These are phyloP conservation scores for Jackrogersella multiformis DNA, from an alignment of 495 filamentous ascomycete species.

Conservation along the genomic window DNA sequence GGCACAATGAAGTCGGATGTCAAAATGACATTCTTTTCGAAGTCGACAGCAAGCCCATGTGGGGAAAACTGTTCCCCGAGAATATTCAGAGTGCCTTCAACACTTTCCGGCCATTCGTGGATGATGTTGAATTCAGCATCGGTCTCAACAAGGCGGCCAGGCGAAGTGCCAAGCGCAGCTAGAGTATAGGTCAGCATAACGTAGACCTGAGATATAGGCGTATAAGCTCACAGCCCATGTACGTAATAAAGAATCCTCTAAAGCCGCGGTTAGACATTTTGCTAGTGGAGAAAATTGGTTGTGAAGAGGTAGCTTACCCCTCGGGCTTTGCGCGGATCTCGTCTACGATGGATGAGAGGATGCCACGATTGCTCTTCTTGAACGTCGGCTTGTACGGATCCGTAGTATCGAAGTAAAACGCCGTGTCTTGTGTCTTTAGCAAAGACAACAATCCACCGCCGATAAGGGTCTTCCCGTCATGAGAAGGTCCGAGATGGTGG, in stretches of 20 bases:
- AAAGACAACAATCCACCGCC: constrained; percentile 70
- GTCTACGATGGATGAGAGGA: constrained; percentile 67
- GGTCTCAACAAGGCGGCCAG: constrained; percentile 68
- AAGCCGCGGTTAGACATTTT: not conserved
- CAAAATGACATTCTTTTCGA: constrained; percentile 62
- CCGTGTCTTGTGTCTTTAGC: constrained; percentile 70
- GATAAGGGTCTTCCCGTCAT: constrained; percentile 68
- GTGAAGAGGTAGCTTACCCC: constrained; percentile 50
- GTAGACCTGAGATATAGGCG: not conserved
- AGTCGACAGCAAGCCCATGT: constrained; percentile 69
- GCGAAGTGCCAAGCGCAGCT: constrained; percentile 64
- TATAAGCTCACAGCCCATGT: constrained; percentile 42
- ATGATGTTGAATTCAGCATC: constrained; percentile 69
- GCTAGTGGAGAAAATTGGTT: not conserved
- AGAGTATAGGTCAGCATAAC: constrained; percentile 30
- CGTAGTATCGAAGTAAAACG: constrained; percentile 68
- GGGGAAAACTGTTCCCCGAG: constrained; percentile 68
- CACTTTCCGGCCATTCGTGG: constrained; percentile 67
- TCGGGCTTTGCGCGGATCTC: constrained; percentile 73
- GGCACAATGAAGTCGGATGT: constrained; percentile 72
- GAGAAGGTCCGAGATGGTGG: constrained; percentile 66
- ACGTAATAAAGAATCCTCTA: constrained; percentile 69
- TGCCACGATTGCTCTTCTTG: constrained; percentile 65
- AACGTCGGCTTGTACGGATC: constrained; percentile 68
- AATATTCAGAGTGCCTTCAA: constrained; percentile 60